These are phyloP conservation scores for Paecilomyces variotii DNA, from an alignment of 2,329 filamentous ascomycete species.

Conservation along the genomic window DNA sequence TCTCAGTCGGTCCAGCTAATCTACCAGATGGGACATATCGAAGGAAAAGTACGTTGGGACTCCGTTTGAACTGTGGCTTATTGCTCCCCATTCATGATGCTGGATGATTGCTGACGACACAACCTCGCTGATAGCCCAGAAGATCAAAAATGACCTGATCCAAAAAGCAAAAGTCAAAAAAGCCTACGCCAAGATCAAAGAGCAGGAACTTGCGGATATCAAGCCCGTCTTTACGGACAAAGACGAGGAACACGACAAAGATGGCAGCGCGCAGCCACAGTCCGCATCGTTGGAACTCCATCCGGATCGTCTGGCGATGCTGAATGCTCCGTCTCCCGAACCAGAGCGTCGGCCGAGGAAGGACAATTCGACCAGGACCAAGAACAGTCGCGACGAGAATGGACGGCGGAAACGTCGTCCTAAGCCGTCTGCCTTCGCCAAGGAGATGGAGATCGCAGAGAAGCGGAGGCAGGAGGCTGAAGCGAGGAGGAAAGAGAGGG, in stretches of 20 bases:
- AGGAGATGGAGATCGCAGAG: constrained; percentile 61
- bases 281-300: constrained; percentile 46
- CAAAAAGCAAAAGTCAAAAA: constrained; percentile 91
- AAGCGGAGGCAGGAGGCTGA: constrained; percentile 51
- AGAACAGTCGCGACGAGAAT: constrained; percentile 15
- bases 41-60: constrained; percentile 55
- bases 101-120: too few species aligned
- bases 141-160: constrained; percentile 83
- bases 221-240: constrained; percentile 28
- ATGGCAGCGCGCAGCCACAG: constrained; percentile 14
- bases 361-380: constrained; percentile 5
- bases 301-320: constrained; percentile 52
- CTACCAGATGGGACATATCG: constrained; percentile 82
- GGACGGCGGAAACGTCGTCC: constrained; percentile 26
- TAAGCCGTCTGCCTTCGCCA: constrained; percentile 50
- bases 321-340: constrained; percentile 37
- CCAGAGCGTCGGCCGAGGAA: constrained; percentile 7
- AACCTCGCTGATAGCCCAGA: constrained; percentile 52
- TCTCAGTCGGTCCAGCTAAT: constrained; percentile 81
- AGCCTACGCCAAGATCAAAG: constrained; percentile 80
- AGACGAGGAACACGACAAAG: constrained; percentile 11
- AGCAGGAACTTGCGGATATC: constrained; percentile 40
- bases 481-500: constrained; percentile 56
- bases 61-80: too few species aligned
- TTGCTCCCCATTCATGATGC: too few species aligned